A percentile compares a stretch with the other conserved stretches of the same genome.
phyloP scores from a whole-genome alignment of 2,329 filamentous ascomycete genomes.

The Aspergillus thermomutatus region DNA sequence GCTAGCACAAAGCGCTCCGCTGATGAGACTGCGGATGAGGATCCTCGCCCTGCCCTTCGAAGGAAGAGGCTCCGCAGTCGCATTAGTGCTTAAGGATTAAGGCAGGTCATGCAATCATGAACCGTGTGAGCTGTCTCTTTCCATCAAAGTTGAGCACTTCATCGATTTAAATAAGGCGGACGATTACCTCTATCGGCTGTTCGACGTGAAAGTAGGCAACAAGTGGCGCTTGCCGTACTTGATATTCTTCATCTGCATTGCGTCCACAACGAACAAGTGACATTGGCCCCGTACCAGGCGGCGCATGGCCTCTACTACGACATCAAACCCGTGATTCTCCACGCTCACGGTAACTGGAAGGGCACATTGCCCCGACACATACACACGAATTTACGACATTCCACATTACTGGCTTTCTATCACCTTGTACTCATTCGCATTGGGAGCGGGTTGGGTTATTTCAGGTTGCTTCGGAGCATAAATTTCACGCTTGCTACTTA shows the following conservation, averaged over 20 bases:
- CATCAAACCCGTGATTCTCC: background rate
- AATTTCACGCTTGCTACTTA: background rate
- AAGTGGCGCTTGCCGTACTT: background rate
- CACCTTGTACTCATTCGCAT: background rate
- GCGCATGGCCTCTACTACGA: background rate
- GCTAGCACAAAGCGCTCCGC: conserved; percentile 42
- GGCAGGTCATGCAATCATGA: background rate
- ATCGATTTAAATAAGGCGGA: background rate
- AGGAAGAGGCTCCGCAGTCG: background rate
- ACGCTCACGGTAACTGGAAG: background rate
- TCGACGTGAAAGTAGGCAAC: background rate
- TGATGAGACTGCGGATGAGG: conserved; percentile 37
- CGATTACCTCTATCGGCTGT: background rate
- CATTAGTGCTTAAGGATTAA: background rate
- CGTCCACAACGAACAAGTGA: background rate
- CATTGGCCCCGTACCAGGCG: background rate
- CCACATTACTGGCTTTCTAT: background rate
- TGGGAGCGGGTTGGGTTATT: background rate
- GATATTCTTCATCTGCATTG: background rate
- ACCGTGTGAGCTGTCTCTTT: background rate
- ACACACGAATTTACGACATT: background rate
- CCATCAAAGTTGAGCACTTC: background rate
- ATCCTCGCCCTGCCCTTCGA: conserved; percentile 8
- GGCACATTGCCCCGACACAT: background rate
- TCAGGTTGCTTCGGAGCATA: background rate